phyloP scores from a whole-genome alignment of 441 rosid species.

The Erysimum cheiri region DNA sequence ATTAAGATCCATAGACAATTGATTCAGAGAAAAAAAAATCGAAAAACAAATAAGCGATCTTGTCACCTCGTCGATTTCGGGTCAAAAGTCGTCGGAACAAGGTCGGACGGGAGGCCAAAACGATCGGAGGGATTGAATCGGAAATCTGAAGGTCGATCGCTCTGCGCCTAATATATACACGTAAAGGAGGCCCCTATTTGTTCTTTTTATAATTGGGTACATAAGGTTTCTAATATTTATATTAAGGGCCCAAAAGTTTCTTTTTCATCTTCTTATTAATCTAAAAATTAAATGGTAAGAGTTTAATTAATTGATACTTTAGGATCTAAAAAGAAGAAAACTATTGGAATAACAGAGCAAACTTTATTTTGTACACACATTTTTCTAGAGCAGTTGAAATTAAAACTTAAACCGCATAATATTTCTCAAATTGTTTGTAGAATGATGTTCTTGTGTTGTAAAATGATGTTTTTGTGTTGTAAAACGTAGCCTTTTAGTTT shows the following conservation, averaged over 20 bases:
- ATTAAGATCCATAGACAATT: slow-evolving; percentile 12
- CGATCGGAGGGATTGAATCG: slow-evolving; percentile 17
- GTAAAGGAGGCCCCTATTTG: slow-evolving; percentile 5
- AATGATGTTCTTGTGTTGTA: background rate
- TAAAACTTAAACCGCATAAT: background rate
- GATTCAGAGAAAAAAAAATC: background rate
- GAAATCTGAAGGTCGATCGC: slow-evolving; percentile 13
- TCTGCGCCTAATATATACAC: slow-evolving; percentile 15
- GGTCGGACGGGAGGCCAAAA: background rate
- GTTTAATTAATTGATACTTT: slow-evolving; percentile 3
- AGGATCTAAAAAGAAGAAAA: background rate
- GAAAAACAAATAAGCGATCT: background rate
- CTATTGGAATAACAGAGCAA: background rate
- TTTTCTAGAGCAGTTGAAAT: background rate
- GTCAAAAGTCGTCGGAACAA: slow-evolving; percentile 21
- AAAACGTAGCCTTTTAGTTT: background rate
- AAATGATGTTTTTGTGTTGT: background rate
- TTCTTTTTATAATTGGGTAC: slow-evolving; percentile 12
- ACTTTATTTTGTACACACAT: background rate
- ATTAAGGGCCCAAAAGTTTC: background rate
- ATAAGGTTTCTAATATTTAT: slow-evolving; percentile 6
- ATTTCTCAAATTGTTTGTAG: background rate
- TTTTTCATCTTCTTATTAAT: background rate
- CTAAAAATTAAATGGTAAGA: background rate
- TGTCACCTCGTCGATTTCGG: slow-evolving; percentile 24